These are phyloP conservation scores for Dichomitus squalens DNA, from an alignment of 1,284 basidiomycete genomes.

Conservation along the genomic window DNA sequence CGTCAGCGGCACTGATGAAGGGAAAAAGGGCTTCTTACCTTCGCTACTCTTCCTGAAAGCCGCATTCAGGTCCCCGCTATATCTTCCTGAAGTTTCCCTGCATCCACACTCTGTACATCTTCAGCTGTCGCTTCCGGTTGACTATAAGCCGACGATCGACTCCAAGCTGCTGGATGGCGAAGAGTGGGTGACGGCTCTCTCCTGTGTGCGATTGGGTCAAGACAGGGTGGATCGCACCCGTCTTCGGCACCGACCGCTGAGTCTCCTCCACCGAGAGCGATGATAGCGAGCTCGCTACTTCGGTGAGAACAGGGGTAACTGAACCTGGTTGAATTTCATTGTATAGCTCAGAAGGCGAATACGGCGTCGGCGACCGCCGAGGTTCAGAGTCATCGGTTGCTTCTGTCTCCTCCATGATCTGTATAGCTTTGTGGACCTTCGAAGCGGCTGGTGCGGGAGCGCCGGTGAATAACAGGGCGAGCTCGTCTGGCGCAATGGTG, in stretches of 20 bases:
- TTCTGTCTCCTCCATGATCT: conserved; percentile 41
- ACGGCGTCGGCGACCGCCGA: not conserved
- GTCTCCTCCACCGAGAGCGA: not conserved
- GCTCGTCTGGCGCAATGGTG: conserved; percentile 63
- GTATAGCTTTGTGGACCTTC: conserved; percentile 35
- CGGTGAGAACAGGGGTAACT: conserved; percentile 4
- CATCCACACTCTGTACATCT: conserved; percentile 97
- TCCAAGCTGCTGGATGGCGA: conserved; percentile 76
- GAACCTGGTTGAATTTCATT: not conserved
- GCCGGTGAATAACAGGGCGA: conserved; percentile 79
- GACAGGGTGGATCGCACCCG: conserved; percentile 19
- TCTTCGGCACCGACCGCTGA: not conserved
- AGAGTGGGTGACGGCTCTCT: conserved; percentile 48
- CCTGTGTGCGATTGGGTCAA: conserved; percentile 22
- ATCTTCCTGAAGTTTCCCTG: conserved; percentile 81
- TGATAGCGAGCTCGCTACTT: conserved; percentile 6
- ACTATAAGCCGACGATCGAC: conserved; percentile 89
- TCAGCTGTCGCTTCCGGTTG: conserved; percentile 88
- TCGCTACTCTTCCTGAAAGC: no score
- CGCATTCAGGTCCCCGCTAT: not conserved
- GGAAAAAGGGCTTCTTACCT: no score
- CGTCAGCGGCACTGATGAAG: no score
- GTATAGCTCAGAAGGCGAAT: conserved; percentile 1
- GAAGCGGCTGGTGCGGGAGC: conserved; percentile 39
- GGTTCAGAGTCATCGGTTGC: conserved; percentile 28